A percentile compares a stretch with the other conserved stretches of the same genome.
Evolutionary conservation across 768 basidiomycete species (phyloP).

Genomic region (Phanerochaete carnosa): DNA sequence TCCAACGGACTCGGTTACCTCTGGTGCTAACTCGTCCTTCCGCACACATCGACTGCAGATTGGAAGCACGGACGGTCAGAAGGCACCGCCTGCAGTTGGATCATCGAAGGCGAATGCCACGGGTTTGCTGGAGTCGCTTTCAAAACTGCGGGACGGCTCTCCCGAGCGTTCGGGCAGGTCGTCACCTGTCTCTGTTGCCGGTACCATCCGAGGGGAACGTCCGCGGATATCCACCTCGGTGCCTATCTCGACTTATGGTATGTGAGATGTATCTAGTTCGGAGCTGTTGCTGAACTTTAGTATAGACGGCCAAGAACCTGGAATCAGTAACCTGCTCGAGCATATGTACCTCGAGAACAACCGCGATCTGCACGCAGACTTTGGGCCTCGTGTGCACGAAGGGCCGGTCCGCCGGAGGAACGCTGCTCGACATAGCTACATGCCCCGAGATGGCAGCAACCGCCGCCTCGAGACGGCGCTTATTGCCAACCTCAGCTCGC

Average conservation of each 20-base stretch:
- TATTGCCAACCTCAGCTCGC: conserved; percentile 81
- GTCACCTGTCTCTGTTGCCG: conserved; percentile 67
- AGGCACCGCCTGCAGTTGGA: conserved; percentile 87
- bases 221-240: conserved; percentile 49
- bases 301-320: conserved; percentile 85
- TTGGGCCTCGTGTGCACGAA: conserved; percentile 84
- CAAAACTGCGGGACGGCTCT: conserved; percentile 63
- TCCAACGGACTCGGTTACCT: conserved; percentile 80
- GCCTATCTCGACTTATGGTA: conserved; percentile 74
- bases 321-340: conserved; percentile 85
- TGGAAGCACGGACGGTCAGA: conserved; percentile 71
- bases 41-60: conserved; percentile 59
- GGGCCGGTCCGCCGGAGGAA: conserved; percentile 79
- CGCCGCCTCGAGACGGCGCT: conserved; percentile 74
- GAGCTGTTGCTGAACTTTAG: background rate
- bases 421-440: conserved; percentile 63
- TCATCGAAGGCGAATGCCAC: conserved; percentile 81
- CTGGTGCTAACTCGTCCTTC: conserved; percentile 63
- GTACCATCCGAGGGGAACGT: conserved; percentile 48
- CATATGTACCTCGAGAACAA: conserved; percentile 85
- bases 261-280: conserved; percentile 14
- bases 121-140: conserved; percentile 78
- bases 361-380: conserved; percentile 83
- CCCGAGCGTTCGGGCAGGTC: conserved; percentile 74
- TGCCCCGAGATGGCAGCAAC: conserved; percentile 56